phyloP scores from a whole-genome alignment of 345 rosid genomes.

The Syzygium aromaticum region DNA sequence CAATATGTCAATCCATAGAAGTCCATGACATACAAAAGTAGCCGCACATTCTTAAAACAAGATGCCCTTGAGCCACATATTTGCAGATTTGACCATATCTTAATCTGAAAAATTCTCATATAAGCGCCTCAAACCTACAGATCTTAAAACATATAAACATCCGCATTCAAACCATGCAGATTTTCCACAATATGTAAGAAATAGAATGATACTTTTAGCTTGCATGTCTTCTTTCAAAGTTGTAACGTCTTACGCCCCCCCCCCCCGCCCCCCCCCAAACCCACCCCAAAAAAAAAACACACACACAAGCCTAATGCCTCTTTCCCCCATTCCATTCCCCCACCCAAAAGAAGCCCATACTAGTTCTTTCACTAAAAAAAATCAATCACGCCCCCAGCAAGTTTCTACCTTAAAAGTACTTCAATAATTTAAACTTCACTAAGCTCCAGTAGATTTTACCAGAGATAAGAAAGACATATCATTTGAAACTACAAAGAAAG shows the following conservation, averaged over 20 bases:
- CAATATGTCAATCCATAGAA: not conserved
- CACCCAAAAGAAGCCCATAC: not conserved
- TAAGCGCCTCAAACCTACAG: not conserved
- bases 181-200: not conserved
- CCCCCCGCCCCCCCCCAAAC: not conserved
- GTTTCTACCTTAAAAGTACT: not conserved
- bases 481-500: not conserved
- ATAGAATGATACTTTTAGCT: not conserved
- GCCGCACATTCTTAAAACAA: not conserved
- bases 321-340: too few species aligned
- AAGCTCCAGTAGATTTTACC: not conserved
- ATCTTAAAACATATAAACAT: not conserved
- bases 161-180: not conserved
- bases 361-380: not conserved
- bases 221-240: not conserved
- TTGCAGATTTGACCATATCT: not conserved
- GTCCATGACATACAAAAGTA: not conserved
- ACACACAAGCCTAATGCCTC: too few species aligned
- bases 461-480: not conserved
- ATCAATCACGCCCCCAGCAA: not conserved
- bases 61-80: not conserved
- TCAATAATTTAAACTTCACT: not conserved
- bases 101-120: not conserved
- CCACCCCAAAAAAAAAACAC: too few species aligned
- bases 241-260: not conserved